A percentile compares a stretch with the other conserved stretches of the same genome.
These are phyloP conservation scores for Yamadazyma friedrichii DNA, from an alignment of 1,139 yeast species.

Conservation along the genomic window DNA sequence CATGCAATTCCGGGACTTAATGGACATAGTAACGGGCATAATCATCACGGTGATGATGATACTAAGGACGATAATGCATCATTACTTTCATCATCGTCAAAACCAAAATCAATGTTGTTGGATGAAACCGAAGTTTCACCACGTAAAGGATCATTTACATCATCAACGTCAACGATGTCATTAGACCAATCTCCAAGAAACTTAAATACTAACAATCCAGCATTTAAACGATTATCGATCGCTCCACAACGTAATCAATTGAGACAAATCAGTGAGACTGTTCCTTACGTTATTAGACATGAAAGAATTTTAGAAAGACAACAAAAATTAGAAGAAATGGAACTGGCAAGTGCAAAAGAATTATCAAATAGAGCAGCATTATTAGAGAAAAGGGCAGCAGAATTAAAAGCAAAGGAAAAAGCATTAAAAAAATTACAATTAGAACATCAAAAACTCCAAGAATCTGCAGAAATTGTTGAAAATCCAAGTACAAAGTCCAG, in stretches of 20 bases:
- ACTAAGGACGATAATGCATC: constrained; percentile 22
- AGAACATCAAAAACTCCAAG: constrained; percentile 20
- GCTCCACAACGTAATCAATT: constrained; percentile 66
- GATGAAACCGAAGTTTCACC: constrained; percentile 23
- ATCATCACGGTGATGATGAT: constrained; percentile 13
- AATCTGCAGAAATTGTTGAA: not conserved
- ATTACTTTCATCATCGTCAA: constrained; percentile 25
- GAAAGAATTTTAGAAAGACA: constrained; percentile 74
- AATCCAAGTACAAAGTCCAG: not conserved
- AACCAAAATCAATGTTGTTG: constrained; percentile 36
- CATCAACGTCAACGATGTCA: constrained; percentile 33
- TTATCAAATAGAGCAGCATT: constrained; percentile 71
- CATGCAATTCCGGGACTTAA: constrained; percentile 7
- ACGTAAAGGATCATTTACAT: constrained; percentile 30
- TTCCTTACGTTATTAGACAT: constrained; percentile 75
- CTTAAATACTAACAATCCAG: constrained; percentile 39
- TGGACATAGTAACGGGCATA: not conserved
- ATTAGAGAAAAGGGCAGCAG: constrained; percentile 73
- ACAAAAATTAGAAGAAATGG: constrained; percentile 74
- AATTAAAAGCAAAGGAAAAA: constrained; percentile 65
- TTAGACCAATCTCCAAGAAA: constrained; percentile 19
- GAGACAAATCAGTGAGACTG: constrained; percentile 76
- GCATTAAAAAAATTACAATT: constrained; percentile 38
- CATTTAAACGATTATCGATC: constrained; percentile 56
- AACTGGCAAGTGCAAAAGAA: constrained; percentile 73